Percentiles rank a stretch among this genome's conserved stretches.
Evolutionary conservation across 2,329 filamentous ascomycete genomes (phyloP).

Genomic region (Leptographium radiaticola): DNA sequence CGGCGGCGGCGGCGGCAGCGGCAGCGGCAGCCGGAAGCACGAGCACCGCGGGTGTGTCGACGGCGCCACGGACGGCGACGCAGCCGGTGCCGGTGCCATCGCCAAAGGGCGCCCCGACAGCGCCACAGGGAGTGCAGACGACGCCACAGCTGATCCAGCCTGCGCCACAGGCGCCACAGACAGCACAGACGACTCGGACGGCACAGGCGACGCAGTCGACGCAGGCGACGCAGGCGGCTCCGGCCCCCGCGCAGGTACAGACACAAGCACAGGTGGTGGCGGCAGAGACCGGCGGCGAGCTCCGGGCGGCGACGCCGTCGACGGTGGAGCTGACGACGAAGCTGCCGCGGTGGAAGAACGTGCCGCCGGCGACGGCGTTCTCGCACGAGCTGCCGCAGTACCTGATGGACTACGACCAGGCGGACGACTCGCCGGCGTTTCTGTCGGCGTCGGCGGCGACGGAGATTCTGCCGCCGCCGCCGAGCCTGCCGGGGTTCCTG

Average conservation of each 20-base stretch:
- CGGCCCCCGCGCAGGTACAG: neutral
- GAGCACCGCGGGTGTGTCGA: neutral
- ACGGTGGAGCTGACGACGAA: constrained; percentile 13
- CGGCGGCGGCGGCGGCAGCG: constrained; percentile 16
- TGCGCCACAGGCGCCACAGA: neutral
- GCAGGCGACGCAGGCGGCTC: neutral
- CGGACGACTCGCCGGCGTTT: constrained; percentile 65
- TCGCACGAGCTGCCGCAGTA: constrained; percentile 69
- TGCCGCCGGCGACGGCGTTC: constrained; percentile 47
- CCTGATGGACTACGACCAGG: constrained; percentile 72
- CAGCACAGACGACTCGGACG: neutral
- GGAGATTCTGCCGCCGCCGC: constrained; percentile 69
- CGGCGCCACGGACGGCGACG: no score
- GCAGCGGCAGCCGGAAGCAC: neutral
- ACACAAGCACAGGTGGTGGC: neutral
- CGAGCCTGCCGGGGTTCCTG: constrained; percentile 77
- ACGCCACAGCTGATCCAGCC: neutral
- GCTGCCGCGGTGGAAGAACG: constrained; percentile 39
- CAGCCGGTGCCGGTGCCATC: neutral
- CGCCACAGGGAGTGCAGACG: constrained; percentile 11
- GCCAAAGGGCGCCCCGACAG: neutral
- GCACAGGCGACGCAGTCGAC: neutral
- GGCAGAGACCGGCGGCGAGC: neutral
- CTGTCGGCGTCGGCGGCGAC: constrained; percentile 63
- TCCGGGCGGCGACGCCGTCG: constrained; percentile 1